Base-by-base conservation (phyloP, 768 basidiomycete species). In the Termitomyces sp. region DNA sequence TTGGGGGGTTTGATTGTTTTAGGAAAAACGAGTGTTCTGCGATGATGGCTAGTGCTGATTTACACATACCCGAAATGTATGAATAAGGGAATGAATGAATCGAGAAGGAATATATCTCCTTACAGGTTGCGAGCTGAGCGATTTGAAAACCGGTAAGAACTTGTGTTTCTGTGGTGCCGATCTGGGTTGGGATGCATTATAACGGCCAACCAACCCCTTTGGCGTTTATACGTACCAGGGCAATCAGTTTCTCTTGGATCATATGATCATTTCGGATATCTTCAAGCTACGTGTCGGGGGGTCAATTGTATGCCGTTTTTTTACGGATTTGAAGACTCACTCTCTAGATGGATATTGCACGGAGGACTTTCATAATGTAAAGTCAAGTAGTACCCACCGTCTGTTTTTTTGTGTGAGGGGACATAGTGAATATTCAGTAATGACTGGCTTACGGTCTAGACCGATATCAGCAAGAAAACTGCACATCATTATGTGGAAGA, bases 21-120 rank as follows among this genome's bases (percentile, higher is more conserved):
- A 61, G 25, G 40, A 58, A 61, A 30, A 51, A 61, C 3, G 60
- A 61, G 32, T 53, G 60, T 25, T 61, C 60, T 10, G 60, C 60
- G 35, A 61, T 41, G 32, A 61, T 61, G 3, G 55, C 49, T 6
- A 61, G 42, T 2, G 57, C 60, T 61, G n/a, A n/a, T n/a, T n/a
- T n/a, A n/a, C n/a, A n/a, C n/a, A n/a, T n/a, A n/a, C n/a, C n/a
- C n/a, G n/a, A n/a, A n/a, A n/a, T n/a, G n/a, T n/a, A n/a, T n/a
- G n/a, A n/a, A n/a, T n/a, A n/a, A n/a, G 28, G 3, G 1, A 8
- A 32, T 11, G 28, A 8, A 8, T 2, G 28, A 28, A 8, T 6
- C 9, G 9, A n/a, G n/a, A n/a, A n/a, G n/a, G n/a, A n/a, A n/a
- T n/a, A n/a, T n/a, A n/a, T n/a, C n/a, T n/a, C n/a, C 43, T 54